phyloP scores from a whole-genome alignment of 2,329 filamentous ascomycete genomes.

The Sclerotiophoma versabilis region DNA sequence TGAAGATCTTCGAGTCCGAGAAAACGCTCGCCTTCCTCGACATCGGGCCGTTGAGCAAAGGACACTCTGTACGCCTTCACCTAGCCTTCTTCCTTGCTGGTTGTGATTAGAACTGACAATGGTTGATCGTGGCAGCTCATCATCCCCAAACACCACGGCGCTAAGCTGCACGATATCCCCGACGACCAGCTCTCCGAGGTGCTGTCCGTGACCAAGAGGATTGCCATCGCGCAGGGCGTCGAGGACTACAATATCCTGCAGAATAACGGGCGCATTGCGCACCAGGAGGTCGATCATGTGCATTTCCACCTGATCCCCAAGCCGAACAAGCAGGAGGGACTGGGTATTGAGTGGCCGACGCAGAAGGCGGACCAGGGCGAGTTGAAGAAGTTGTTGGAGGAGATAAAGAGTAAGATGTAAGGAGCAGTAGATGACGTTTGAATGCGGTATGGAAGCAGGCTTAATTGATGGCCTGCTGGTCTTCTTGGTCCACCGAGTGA shows the following conservation, averaged over 20 bases:
- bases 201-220: slow-evolving; percentile 85
- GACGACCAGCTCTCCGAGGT: slow-evolving; percentile 86
- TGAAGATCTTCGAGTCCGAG: slow-evolving; percentile 95
- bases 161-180: slow-evolving; percentile 89
- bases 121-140: no score
- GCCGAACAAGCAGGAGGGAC: slow-evolving; percentile 80
- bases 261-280: slow-evolving; percentile 91
- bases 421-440: background rate
- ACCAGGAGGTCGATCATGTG: slow-evolving; percentile 92
- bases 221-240: slow-evolving; percentile 77
- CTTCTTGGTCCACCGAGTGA: no score
- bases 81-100: no score
- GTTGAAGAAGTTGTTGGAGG: slow-evolving; percentile 79
- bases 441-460: background rate
- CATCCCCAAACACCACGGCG: slow-evolving; percentile 93
- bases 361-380: slow-evolving; percentile 79
- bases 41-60: slow-evolving; percentile 86
- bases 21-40: slow-evolving; percentile 96
- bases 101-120: no score
- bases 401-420: slow-evolving; percentile 89
- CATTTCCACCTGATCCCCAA: slow-evolving; percentile 99
- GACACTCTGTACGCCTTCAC: slow-evolving; percentile 75
- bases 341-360: slow-evolving; percentile 81
- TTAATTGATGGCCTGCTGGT: background rate
- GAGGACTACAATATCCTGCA: slow-evolving; percentile 92